These are phyloP conservation scores for Clonostachys rhizophaga DNA, from an alignment of 2,329 filamentous ascomycete species.

Conservation along the genomic window DNA sequence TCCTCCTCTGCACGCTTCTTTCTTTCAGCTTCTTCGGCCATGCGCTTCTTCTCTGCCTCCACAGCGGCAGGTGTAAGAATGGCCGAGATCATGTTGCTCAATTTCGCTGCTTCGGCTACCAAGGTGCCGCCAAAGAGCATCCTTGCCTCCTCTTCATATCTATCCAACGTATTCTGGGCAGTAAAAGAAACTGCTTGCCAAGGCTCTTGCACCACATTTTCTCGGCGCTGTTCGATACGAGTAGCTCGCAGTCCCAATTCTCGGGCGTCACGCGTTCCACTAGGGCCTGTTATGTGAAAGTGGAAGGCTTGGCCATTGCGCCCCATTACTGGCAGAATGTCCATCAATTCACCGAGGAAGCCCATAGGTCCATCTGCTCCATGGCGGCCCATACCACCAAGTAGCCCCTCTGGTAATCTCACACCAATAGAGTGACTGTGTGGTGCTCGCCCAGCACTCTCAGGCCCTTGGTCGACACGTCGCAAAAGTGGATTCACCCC, in stretches of 20 bases:
- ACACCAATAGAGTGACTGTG: slow-evolving; percentile 49
- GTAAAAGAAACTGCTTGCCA: slow-evolving; percentile 73
- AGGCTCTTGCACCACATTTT: slow-evolving; percentile 50
- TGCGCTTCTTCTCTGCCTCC: slow-evolving; percentile 69
- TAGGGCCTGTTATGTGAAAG: slow-evolving; percentile 50
- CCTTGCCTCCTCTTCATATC: slow-evolving; percentile 87
- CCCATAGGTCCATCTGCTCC: slow-evolving; percentile 46
- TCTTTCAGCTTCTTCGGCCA: slow-evolving; percentile 51
- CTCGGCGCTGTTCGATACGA: slow-evolving; percentile 30
- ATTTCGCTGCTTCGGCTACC: slow-evolving; percentile 50
- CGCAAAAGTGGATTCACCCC: slow-evolving; percentile 84
- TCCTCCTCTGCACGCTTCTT: slow-evolving; percentile 50
- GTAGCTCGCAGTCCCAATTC: slow-evolving; percentile 24
- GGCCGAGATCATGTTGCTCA: slow-evolving; percentile 66
- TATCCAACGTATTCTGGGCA: slow-evolving; percentile 63
- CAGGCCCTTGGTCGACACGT: slow-evolving; percentile 42
- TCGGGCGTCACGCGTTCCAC: slow-evolving; percentile 41
- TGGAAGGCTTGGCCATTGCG: slow-evolving; percentile 48
- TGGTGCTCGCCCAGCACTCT: slow-evolving; percentile 40
- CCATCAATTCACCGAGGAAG: slow-evolving; percentile 51
- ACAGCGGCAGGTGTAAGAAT: slow-evolving; percentile 80
- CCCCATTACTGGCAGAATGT: slow-evolving; percentile 43
- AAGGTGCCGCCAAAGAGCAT: slow-evolving; percentile 73
- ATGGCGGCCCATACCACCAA: slow-evolving; percentile 26
- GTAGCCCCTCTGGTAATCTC: slow-evolving; percentile 39